Evolutionary conservation across 768 basidiomycete species (phyloP).

Genomic region (Russula virescens): DNA sequence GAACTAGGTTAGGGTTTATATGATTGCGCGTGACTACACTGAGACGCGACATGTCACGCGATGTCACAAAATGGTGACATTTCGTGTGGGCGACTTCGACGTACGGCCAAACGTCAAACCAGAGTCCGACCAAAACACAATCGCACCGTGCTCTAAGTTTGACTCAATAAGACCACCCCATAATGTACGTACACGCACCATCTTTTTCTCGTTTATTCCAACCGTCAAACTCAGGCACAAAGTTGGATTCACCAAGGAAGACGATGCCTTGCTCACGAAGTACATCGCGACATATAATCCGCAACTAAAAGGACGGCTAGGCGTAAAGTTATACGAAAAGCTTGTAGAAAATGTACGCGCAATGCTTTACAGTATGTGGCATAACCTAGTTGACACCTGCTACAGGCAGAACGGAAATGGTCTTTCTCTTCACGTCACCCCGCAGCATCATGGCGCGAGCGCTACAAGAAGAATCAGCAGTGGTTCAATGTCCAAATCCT

Average conservation of each 20-base stretch:
- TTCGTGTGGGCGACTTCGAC: background rate
- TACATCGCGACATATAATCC: constrained; percentile 49
- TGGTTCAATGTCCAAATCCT: constrained; percentile 41
- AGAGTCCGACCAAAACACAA: background rate
- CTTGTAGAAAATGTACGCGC: constrained; percentile 44
- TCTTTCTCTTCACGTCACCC: constrained; percentile 48
- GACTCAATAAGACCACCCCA: background rate
- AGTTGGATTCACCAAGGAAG: constrained; percentile 33
- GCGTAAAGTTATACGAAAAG: constrained; percentile 39
- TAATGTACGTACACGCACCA: background rate
- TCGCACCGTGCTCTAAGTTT: background rate
- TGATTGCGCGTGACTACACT: background rate
- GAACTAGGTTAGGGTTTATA: background rate
- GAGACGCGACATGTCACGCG: constrained; percentile 5
- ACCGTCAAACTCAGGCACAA: background rate
- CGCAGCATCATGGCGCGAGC: constrained; percentile 59
- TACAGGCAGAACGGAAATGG: constrained; percentile 41
- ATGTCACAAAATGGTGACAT: background rate
- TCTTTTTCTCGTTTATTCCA: background rate
- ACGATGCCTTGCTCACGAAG: constrained; percentile 40
- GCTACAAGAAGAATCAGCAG: constrained; percentile 44
- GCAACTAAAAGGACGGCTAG: constrained; percentile 37
- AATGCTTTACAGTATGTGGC: background rate
- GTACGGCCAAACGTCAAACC: no score
- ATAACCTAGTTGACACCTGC: background rate